Base-by-base conservation (phyloP, 2,329 filamentous ascomycete genomes). In the Fusarium tjaetaba region DNA sequence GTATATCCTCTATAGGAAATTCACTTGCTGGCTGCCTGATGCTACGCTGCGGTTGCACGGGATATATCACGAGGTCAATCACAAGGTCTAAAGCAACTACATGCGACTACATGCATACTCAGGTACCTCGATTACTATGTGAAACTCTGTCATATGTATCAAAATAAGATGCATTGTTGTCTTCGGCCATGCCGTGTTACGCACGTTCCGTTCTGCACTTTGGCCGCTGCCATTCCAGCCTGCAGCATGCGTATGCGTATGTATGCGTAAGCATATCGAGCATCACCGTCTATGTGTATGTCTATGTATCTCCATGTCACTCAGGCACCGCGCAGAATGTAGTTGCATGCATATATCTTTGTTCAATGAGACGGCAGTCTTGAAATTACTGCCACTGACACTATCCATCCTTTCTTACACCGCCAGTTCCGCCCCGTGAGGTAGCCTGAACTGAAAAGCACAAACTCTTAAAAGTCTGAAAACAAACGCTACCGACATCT, bases 381-480 rank as follows among this genome's bases (percentile, higher is more conserved):
- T 70, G 49, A 72, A 70, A 71, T 53, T 69, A 72, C 65, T 76
- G 63, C 62, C 60, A 73, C 62, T 61, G 49, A 38, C 22, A 58
- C 58, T 55, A 64, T 76, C 46, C 59, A 49, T 72, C 57, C 57
- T 53, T 73, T 67, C 63, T 60, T 75, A 73, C 75, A 77, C 71
- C 75, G 73, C 71, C 71, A 76, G 75, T 77, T 71, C 62, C 57
- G 67, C 74, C 69, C 75, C 75, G 75, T 60, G 75, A 77, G 75
- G 75, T 73, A 68, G 62, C 73, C 62, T 75, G 60, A 73, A 63
- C 60, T 61, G 51, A 66, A 42, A 49, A 61, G 59, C 52, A 45
- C 65, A 45, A 60, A 65, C 57, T 59, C 65, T 61, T 61, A 24
- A 55, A 65, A 62, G 48, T 61, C 43, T 41, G 48, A 65, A 72